Base-by-base conservation (phyloP, 768 basidiomycete genomes). In the Lentinula edodes region DNA sequence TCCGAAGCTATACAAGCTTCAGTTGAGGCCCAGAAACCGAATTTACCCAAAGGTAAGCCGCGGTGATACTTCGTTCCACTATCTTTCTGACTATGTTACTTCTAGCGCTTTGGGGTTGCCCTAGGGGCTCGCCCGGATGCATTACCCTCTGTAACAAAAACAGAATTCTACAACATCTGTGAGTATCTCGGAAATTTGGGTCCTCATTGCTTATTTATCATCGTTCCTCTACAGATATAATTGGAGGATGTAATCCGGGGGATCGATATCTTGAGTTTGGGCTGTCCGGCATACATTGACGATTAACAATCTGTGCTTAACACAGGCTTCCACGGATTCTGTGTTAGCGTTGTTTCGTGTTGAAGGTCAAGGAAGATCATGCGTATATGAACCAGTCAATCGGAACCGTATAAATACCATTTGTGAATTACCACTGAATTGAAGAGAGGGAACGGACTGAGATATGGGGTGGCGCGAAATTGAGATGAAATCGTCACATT, bases 121-220 rank as follows among this genome's bases (percentile, higher is more conserved):
- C 8, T 55, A 16, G 12, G 18, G 3, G 53, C 35, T 38, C 36
- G 20, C 28, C 38, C 53, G 8, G 16, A 41, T 55, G 53, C 53
- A 36, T 6, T 42, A 28, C 39, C 53, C 1, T 39, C 38, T 3
- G 38, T 42, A 1, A 39, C 53, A 10, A 38, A 41, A 15, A 20
- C 35, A 23, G 53, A 55, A 13, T 42, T 55, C n/a, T 55, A 55
- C 38, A 55, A 55, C 23, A 39, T 36, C n/a, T 55, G 53, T 55
- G 18, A 10, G 53, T 42, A n/a, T 39, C 15, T n/a, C 16, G 5
- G 15, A 52, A 34, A 2, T 8, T 53, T 34, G 4, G 23, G 2
- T n/a, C 10, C 18, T 10, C n/a, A 20, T 41, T 6, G 0, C 41
- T 53, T 13, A 5, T 35, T 10, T 0, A 35, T 15, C 7, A 3